Evolutionary conservation across 495 filamentous ascomycete genomes (phyloP).

Genomic region (Elaphomyces granulatus): DNA sequence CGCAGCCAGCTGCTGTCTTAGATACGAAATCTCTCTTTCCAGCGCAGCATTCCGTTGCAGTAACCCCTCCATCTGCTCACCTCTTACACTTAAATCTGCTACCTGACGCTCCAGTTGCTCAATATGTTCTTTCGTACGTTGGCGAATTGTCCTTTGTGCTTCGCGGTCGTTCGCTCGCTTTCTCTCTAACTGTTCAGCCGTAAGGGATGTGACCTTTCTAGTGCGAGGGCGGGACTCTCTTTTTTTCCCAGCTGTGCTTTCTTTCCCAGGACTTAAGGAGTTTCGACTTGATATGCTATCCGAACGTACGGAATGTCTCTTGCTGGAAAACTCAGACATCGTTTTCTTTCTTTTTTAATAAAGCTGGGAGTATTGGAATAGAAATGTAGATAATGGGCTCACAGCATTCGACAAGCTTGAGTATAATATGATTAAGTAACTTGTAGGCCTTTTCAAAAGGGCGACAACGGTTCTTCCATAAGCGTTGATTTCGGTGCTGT

Average conservation of each 20-base stretch:
- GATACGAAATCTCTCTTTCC: constrained; percentile 35
- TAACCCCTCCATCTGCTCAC: constrained; percentile 34
- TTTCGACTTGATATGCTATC: not conserved
- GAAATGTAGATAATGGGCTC: not conserved
- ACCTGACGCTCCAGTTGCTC: constrained; percentile 38
- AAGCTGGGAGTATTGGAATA: no score
- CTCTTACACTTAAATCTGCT: constrained; percentile 32
- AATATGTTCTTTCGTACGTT: constrained; percentile 45
- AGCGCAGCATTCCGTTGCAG: constrained; percentile 39
- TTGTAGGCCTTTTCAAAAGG: no score
- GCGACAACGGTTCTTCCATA: no score
- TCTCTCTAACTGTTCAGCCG: constrained; percentile 44
- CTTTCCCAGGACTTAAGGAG: constrained; percentile 9
- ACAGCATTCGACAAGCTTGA: no score
- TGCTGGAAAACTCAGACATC: not conserved
- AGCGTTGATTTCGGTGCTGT: not conserved
- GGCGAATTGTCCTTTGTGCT: constrained; percentile 47
- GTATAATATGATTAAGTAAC: no score
- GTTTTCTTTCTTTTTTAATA: not conserved
- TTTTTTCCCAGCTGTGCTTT: constrained; percentile 14
- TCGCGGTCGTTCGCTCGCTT: constrained; percentile 52
- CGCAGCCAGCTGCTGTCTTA: constrained; percentile 27
- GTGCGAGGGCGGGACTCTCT: constrained; percentile 42
- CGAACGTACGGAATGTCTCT: not conserved
- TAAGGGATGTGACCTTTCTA: constrained; percentile 43